Evolutionary conservation across 1,284 basidiomycete species (phyloP).

Genomic region (Cystobasidium pallidum): DNA sequence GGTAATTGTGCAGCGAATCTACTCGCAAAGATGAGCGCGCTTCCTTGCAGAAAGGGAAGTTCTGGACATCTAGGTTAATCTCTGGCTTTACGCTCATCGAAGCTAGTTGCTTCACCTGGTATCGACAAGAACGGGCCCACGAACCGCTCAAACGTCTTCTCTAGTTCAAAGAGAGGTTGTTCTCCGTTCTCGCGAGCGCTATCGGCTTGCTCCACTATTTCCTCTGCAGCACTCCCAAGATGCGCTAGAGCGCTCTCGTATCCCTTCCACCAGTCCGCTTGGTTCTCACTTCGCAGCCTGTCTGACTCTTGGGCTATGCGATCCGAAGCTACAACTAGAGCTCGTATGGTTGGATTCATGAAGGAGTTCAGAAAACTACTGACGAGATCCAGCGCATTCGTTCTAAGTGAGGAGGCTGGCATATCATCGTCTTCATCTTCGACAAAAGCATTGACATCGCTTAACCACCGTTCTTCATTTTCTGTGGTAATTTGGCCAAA

Average conservation of each 20-base stretch:
- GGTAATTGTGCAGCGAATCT: slow-evolving; percentile 80
- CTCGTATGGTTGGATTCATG: slow-evolving; percentile 63
- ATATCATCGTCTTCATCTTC: slow-evolving; percentile 93
- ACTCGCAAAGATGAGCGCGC: slow-evolving; percentile 91
- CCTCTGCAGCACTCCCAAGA: slow-evolving; percentile 79
- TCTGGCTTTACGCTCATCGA: neutral
- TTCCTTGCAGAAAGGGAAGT: slow-evolving; percentile 86
- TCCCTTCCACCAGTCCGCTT: slow-evolving; percentile 53
- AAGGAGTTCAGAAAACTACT: slow-evolving; percentile 75
- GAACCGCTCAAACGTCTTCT: slow-evolving; percentile 72
- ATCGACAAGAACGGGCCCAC: slow-evolving; percentile 75
- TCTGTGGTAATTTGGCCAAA: slow-evolving; percentile 87
- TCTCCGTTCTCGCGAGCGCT: slow-evolving; percentile 68
- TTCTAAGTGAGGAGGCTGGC: slow-evolving; percentile 75
- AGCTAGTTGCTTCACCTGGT: slow-evolving; percentile 60
- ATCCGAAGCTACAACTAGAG: slow-evolving; percentile 67
- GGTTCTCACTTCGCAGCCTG: slow-evolving; percentile 57
- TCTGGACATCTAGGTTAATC: slow-evolving; percentile 60
- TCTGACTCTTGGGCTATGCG: slow-evolving; percentile 65
- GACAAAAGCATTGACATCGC: slow-evolving; percentile 86
- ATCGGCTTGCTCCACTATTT: slow-evolving; percentile 74
- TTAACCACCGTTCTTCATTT: slow-evolving; percentile 88
- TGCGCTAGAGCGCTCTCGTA: slow-evolving; percentile 66
- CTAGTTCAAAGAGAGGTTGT: slow-evolving; percentile 72
- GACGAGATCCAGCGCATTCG: slow-evolving; percentile 81